These are phyloP conservation scores for Hyaloperonospora arabidopsidis DNA, from an alignment of 352 stramenopile genomes.

Conservation along the genomic window DNA sequence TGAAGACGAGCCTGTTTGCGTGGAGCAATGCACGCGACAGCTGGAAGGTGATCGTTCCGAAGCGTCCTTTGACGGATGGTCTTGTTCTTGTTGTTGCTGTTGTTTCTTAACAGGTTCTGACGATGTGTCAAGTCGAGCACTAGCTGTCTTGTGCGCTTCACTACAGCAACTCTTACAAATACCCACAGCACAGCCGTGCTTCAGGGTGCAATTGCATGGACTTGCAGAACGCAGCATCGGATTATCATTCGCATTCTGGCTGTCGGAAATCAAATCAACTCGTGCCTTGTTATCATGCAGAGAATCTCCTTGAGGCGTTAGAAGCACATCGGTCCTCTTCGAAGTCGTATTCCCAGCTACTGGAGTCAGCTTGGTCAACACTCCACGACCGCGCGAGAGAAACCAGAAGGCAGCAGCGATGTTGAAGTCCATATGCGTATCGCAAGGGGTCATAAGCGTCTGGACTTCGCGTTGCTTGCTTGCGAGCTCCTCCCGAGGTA, in stretches of 20 bases:
- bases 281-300: too few species aligned
- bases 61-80: neutral
- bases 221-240: slow-evolving; percentile 25
- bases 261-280: too few species aligned
- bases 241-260: neutral
- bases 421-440: slow-evolving; percentile 97
- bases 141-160: slow-evolving; percentile 5
- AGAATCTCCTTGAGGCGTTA: slow-evolving; percentile 14
- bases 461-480: slow-evolving; percentile 56
- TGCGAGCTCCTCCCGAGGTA: slow-evolving; percentile 66
- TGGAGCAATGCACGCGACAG: slow-evolving; percentile 33
- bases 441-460: slow-evolving; percentile 76
- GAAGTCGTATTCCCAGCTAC: slow-evolving; percentile 4
- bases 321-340: slow-evolving; percentile 37
- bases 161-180: slow-evolving; percentile 50
- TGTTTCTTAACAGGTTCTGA: slow-evolving; percentile 14
- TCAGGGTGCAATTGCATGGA: slow-evolving; percentile 40
- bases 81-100: slow-evolving; percentile 1
- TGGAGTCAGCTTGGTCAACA: slow-evolving; percentile 10
- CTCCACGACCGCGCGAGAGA: slow-evolving; percentile 66
- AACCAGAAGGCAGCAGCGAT: slow-evolving; percentile 95
- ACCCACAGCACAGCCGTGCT: slow-evolving; percentile 30
- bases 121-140: slow-evolving; percentile 6
- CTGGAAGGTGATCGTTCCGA: neutral
- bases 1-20: neutral